Evolutionary conservation across 2,329 filamentous ascomycete genomes (phyloP), one percentile per base, ranked within the genome.

Genomic region (Bipolaris gigantea): DNA sequence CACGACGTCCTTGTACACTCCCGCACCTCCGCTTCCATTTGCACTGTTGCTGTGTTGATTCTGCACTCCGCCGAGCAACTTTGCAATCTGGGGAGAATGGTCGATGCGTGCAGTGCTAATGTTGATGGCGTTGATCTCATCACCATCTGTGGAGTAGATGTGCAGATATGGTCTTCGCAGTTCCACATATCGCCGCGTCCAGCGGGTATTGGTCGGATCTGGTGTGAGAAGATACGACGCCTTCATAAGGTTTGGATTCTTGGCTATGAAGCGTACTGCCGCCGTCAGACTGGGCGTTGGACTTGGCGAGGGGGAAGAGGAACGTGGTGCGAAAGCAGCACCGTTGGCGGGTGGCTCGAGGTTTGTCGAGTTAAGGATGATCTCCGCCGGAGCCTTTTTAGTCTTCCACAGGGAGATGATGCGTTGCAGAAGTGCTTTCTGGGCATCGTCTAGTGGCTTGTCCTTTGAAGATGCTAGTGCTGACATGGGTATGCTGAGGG

Each of bases 171-270:
- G 94, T 48, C 89, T 84, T 30, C 94, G 85, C 25, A 99, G 83
- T 76, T 99, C 94, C 45, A 97, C 90, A 69, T 96, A 97, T 38
- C 93, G 87, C 65, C 92, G 90, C 25, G 94, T 84, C 94, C 94
- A 99, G 57, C 89, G 85, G 19, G 87, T 89, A 33, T 87, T 90
- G 49, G 90, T 88, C 50, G 86, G 87, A 68, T 92, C 92, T 0
- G 92, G 92, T 2, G 90, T 89, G 39, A 97, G 81, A 15, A 99
- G 83, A 73, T 94, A 95, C 15, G 92, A 92, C 15, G 90, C 87
- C 76, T 96, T 96, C 63, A 96, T 81, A 0, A 94, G 62, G 11
- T 73, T 70, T 4, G 77, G 75, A 27, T 94, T 95, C 75, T 96
- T 96, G 49, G 87, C 83, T 8, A 94, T 84, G 36, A 86, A 84